Percentiles rank a stretch among this genome's conserved stretches.
These are phyloP conservation scores for Kwoniella europaea DNA, from an alignment of 768 basidiomycete species.

Conservation along the genomic window DNA sequence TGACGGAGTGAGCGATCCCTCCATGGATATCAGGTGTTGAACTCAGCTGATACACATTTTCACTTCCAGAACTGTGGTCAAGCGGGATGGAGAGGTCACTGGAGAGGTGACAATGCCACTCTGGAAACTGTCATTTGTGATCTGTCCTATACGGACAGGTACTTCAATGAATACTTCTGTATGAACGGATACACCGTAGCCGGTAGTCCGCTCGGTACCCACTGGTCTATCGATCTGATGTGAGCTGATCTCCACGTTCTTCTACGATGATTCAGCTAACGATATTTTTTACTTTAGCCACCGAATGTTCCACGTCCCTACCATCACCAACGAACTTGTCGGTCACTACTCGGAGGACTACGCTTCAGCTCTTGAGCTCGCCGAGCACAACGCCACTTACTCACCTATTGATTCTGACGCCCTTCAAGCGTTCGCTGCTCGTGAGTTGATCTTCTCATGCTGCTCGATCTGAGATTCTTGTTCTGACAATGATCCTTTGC, in stretches of 20 bases:
- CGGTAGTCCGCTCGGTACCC: conserved; percentile 39
- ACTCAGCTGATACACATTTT: conserved; percentile 1
- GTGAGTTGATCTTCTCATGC: neutral
- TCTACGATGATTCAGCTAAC: no score
- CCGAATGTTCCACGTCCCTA: conserved; percentile 55
- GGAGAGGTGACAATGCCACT: conserved; percentile 56
- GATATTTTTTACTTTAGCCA: conserved; percentile 15
- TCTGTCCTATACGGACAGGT: conserved; percentile 48
- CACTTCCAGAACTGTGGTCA: conserved; percentile 42
- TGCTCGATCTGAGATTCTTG: neutral
- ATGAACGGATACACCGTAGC: conserved; percentile 46
- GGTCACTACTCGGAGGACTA: conserved; percentile 49
- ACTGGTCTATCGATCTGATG: conserved; percentile 53
- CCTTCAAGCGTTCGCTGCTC: conserved; percentile 54
- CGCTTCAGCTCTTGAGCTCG: conserved; percentile 48
- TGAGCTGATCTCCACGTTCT: no score
- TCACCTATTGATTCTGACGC: conserved; percentile 53
- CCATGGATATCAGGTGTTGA: neutral
- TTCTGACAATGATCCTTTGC: neutral
- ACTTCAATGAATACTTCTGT: conserved; percentile 48
- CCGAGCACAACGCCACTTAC: conserved; percentile 46
- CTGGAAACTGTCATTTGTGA: conserved; percentile 57
- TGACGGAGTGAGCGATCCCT: conserved; percentile 42
- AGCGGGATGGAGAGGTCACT: conserved; percentile 56
- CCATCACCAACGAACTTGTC: conserved; percentile 43